A percentile compares a stretch with the other conserved stretches of the same genome.
These are phyloP conservation scores for Corymbia maculata DNA, from an alignment of 345 rosid species.

Conservation along the genomic window DNA sequence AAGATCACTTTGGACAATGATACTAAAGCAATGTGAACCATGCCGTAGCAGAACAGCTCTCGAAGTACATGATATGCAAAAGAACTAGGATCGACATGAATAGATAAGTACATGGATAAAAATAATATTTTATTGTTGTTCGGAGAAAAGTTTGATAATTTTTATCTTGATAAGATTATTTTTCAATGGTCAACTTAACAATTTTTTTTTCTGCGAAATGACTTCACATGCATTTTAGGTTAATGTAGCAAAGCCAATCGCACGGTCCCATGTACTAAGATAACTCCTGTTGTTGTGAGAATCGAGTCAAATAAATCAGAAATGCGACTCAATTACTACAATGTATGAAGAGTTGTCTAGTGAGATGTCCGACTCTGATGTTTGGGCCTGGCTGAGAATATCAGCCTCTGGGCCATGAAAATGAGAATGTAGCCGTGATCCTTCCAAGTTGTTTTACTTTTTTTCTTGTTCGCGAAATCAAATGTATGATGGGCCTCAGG, in stretches of 20 bases:
- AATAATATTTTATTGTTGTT: too few relatives aligned
- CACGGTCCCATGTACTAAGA: background rate
- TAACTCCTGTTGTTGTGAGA: background rate
- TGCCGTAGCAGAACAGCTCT: background rate
- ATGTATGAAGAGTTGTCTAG: background rate
- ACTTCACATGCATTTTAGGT: background rate
- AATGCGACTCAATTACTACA: background rate
- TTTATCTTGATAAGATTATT: background rate
- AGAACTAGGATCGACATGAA: background rate
- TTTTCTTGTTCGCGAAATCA: background rate
- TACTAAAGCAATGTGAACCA: background rate
- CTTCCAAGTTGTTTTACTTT: background rate
- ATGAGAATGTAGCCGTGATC: background rate
- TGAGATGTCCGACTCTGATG: background rate
- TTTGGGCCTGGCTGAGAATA: background rate
- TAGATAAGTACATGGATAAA: too few relatives aligned
- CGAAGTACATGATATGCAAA: too few relatives aligned
- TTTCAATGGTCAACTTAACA: background rate
- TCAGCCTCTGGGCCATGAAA: background rate
- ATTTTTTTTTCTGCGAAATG: background rate
- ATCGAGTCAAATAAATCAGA: background rate
- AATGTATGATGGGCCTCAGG: background rate
- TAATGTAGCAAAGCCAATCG: background rate
- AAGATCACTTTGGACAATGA: too few relatives aligned
- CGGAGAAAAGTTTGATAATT: background rate